Evolutionary conservation across 2,329 filamentous ascomycete genomes (phyloP).

Genomic region (Monascus ruber): DNA sequence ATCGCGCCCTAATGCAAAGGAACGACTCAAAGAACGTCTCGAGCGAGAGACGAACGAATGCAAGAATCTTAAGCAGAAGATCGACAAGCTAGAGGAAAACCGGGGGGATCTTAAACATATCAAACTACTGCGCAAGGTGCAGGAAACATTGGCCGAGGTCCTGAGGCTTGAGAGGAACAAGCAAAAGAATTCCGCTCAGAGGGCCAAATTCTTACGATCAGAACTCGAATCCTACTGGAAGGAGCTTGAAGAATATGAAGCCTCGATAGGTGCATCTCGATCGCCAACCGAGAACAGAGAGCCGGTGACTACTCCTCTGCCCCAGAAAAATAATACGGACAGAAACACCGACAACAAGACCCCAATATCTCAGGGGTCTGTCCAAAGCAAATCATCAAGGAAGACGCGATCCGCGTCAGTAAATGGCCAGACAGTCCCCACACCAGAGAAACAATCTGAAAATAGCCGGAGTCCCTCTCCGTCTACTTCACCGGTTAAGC

Average conservation of each 20-base stretch:
- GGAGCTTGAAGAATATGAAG: slow-evolving; percentile 5
- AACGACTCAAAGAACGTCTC: slow-evolving; percentile 1
- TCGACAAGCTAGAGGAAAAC: slow-evolving; percentile 3
- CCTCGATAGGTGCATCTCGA: not conserved
- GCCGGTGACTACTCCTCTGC: not conserved
- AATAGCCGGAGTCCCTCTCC: too few relatives aligned
- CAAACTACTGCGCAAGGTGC: slow-evolving; percentile 1
- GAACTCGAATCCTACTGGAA: slow-evolving; percentile 2
- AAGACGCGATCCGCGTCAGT: too few relatives aligned
- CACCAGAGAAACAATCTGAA: too few relatives aligned
- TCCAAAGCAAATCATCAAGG: too few relatives aligned
- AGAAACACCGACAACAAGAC: not conserved
- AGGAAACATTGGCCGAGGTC: not conserved
- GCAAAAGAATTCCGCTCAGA: not conserved
- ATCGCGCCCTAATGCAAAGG: not conserved
- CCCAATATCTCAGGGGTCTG: not conserved
- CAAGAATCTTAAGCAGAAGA: slow-evolving; percentile 2
- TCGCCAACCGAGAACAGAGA: not conserved
- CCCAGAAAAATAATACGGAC: not conserved
- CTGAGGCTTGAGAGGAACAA: not conserved
- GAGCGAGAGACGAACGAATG: slow-evolving; percentile 3
- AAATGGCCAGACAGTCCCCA: too few relatives aligned
- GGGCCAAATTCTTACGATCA: not conserved
- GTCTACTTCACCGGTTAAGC: too few relatives aligned
- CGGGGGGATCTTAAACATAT: slow-evolving; percentile 1